Evolutionary conservation across 305 asterid species (phyloP), one percentile per base, ranked within the genome.

Genomic region (Coffea humblotiana): DNA sequence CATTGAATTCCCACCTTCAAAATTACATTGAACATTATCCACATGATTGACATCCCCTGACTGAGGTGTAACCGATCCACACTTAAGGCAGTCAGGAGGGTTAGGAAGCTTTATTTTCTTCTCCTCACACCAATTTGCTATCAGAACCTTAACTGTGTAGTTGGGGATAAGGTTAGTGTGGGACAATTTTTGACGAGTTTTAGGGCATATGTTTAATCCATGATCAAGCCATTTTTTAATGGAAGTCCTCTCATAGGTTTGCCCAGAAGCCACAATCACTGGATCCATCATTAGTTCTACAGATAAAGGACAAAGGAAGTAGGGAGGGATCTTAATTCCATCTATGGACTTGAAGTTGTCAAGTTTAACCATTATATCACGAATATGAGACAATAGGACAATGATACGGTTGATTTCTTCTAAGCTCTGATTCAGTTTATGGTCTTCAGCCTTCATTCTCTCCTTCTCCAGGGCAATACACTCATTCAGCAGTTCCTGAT

Each of bases 211-310:
- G 78, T 71, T 88, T 56, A 96, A 80, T 73, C 97, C 98, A 58
- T 91, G 83, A 85, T 92, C 97, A 80, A 96, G 81, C 99, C 98
- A 94, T 88, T 89, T 96, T 82, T 88, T 87, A 79, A 94, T 91
- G 74, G 93, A 89, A 43, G 90, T 80, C 82, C 91, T 90, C 83
- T 96, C 98, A 54, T 85, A 96, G 40, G 98, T 96, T 86, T 92
- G 95, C 73, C 99, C 99, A 4, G 99, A 96, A 82, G 97, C 92
- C 86, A 96, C 90, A 77, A 91, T 94, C 64, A 94, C 99, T 2
- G 99, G 99, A 77, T 96, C 97, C 74, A 74, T 77, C 98, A 96
- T 92, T 81, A 94, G 84, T 80, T 88, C 95, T 85, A 91, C 82
- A 71, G 98, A 94, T 75, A 96, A 86, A 9, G 98, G 97, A 76